Evolutionary conservation across 805 yeast genomes (phyloP), one percentile per base, ranked within the genome.

Genomic region (Cyberlindnera maclurae): DNA sequence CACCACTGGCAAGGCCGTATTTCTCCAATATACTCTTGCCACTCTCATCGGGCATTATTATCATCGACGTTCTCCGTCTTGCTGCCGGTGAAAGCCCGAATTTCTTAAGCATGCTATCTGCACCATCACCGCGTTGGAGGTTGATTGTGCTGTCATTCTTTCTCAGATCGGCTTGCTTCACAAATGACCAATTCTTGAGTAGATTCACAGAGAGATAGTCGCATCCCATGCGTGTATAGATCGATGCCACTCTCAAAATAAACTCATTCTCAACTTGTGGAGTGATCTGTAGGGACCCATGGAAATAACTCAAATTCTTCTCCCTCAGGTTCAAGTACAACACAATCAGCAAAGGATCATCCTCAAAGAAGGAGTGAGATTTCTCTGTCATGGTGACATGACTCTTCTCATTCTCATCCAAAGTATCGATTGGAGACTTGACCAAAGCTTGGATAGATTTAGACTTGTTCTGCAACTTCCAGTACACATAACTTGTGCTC

Each of bases 211-310:
- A 78, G 31, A 90, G 58, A 43, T 78, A 74, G 51, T 89, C 95
- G 61, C 97, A 89, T 0, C 97, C 97, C 96, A 89, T 86, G 41
- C 94, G 67, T 12, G 76, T 69, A 52, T 87, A 84, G 44, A 87
- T 80, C 28, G 71, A 64, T 7, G 83, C 70, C 7, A 80, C 81
- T 45, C 78, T 74, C 11, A 74, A 51, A 12, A 88, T 70, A 51
- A 81, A 79, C 4, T 69, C 64, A 40, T 73, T 75, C 51, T 90
- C 97, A 4, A 53, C 38, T 10, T 47, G 60, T 9, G 75, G 58
- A 7, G 67, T 64, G 5, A 68, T 49, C 27, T 53, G 56, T 18
- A 64, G 38, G 0, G 79, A 67, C 2, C 79, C 82, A 40, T 66
- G 55, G 33, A 71, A 64, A 40, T 77, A 74, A 29, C 64, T 68